Conservation (phyloP, 768 basidiomycete genomes). For the Amanita fuliginea region DNA sequence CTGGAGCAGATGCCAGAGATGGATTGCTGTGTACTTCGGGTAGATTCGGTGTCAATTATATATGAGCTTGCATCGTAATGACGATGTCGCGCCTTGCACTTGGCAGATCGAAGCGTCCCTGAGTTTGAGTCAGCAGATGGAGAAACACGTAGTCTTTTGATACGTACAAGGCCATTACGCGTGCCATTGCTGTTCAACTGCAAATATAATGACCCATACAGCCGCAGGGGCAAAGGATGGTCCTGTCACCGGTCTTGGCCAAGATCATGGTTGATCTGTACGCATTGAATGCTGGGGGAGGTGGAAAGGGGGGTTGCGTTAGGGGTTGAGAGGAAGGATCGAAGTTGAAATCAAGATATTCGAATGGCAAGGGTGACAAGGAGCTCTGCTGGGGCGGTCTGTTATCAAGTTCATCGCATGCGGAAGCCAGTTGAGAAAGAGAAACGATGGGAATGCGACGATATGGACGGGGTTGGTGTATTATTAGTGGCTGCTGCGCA, state of each 20-base stretch:
- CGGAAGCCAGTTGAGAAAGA: conserved; percentile 28
- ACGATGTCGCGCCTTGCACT: background rate
- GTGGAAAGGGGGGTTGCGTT: background rate
- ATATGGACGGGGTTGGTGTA: conserved; percentile 36
- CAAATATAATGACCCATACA: conserved; percentile 24
- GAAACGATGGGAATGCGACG: conserved; percentile 34
- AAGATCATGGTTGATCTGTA: background rate
- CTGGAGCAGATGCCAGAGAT: background rate
- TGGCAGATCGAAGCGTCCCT: background rate
- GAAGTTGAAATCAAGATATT: conserved; percentile 4
- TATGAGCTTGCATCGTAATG: background rate
- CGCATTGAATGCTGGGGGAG: background rate
- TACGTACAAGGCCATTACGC: background rate
- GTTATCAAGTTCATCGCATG: conserved; percentile 18
- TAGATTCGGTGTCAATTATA: background rate
- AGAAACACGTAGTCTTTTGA: background rate
- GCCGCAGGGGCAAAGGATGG: conserved; percentile 23
- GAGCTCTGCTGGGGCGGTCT: background rate
- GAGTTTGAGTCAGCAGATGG: background rate
- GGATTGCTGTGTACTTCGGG: background rate
- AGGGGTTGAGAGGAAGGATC: background rate
- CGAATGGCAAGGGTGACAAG: conserved; percentile 8
- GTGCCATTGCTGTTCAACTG: conserved; percentile 3
- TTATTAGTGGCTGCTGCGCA: conserved; percentile 18
- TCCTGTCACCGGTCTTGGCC: background rate